phyloP scores from a whole-genome alignment of 345 rosid species.

The Melaleuca alternifolia region DNA sequence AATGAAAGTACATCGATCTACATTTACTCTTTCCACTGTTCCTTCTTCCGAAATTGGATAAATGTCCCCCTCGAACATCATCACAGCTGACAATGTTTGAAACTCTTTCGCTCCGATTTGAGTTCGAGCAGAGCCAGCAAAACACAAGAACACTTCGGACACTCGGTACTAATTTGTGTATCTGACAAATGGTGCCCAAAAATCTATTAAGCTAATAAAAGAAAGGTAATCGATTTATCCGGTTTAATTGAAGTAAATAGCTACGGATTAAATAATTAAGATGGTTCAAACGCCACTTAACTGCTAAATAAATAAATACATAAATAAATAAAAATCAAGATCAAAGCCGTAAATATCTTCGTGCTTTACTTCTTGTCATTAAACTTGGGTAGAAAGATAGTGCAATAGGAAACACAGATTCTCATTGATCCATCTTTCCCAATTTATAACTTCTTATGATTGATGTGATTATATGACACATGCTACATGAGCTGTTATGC shows the following conservation, averaged over 20 bases:
- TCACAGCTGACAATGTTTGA: not conserved
- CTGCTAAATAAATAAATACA: not conserved
- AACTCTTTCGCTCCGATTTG: not conserved
- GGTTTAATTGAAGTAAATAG: too few relatives aligned
- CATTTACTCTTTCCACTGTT: not conserved
- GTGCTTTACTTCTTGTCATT: not conserved
- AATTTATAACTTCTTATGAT: not conserved
- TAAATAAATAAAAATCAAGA: not conserved
- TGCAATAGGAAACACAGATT: not conserved
- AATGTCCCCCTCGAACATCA: not conserved
- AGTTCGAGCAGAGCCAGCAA: not conserved
- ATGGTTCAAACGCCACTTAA: not conserved
- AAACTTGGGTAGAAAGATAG: not conserved
- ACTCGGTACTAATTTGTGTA: too few relatives aligned
- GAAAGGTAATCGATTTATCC: too few relatives aligned
- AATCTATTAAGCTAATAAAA: too few relatives aligned
- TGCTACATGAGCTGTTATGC: not conserved
- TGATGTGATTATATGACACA: not conserved
- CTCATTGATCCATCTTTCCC: not conserved
- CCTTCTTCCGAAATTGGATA: not conserved
- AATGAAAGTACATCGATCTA: not conserved
- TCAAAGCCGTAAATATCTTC: not conserved
- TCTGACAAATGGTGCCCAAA: too few relatives aligned
- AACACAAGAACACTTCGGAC: not conserved
- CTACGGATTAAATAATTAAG: not conserved